phyloP scores from a whole-genome alignment of 257 asterid species.

The Nicotiana sylvestris region DNA sequence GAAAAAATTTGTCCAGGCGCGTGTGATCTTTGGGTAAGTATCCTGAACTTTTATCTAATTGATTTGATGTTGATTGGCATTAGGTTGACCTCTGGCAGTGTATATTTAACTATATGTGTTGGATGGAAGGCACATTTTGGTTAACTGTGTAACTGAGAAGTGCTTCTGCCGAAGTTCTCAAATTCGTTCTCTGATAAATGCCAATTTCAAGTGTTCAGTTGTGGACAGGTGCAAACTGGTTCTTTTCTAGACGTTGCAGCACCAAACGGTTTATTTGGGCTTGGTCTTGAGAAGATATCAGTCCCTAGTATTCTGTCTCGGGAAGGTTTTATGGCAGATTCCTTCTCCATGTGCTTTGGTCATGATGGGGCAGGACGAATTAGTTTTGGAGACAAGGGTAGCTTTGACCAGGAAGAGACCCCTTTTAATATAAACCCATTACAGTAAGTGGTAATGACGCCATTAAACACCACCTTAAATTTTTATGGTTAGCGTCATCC shows the following conservation, averaged over 20 bases:
- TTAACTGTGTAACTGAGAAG: background rate
- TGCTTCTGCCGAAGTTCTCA: background rate
- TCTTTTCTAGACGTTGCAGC: conserved; percentile 75
- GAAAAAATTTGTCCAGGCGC: conserved; percentile 43
- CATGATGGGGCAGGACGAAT: conserved; percentile 70
- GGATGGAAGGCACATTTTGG: background rate
- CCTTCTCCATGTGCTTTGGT: conserved; percentile 94
- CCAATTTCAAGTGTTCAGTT: conserved; percentile 42
- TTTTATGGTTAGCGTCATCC: background rate
- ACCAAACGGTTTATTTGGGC: conserved; percentile 82
- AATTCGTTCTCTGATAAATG: conserved; percentile 1
- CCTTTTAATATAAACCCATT: conserved; percentile 50
- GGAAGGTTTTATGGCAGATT: conserved; percentile 53
- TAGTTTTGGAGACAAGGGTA: conserved; percentile 83
- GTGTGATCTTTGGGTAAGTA: conserved; percentile 78
- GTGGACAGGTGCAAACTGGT: conserved; percentile 86
- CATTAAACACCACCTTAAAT: background rate
- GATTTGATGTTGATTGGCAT: background rate
- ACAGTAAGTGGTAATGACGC: conserved; percentile 49
- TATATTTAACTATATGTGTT: background rate
- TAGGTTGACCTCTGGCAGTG: background rate
- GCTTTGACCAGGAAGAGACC: conserved; percentile 72
- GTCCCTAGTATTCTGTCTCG: conserved; percentile 73
- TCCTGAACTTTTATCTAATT: conserved; percentile 16
- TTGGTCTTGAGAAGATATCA: conserved; percentile 76